Evolutionary conservation across 1,139 yeast species (phyloP).

Genomic region (Diutina rugosa): DNA sequence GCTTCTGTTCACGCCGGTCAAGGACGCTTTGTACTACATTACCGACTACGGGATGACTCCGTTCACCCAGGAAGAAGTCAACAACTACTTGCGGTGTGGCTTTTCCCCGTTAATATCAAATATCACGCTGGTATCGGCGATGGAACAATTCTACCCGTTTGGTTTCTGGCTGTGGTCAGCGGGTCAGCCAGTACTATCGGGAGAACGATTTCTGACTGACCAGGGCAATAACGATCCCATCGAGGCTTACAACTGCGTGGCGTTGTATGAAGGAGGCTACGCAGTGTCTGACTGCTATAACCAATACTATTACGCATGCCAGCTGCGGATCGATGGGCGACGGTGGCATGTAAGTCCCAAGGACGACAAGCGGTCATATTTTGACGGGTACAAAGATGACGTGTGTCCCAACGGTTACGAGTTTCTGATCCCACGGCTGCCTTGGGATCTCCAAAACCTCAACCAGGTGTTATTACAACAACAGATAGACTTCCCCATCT

Average conservation of each 20-base stretch:
- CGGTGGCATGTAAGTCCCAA: conserved; percentile 34
- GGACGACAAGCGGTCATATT: conserved; percentile 27
- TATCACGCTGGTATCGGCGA: conserved; percentile 4
- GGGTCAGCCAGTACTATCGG: conserved; percentile 29
- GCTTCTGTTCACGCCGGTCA: neutral
- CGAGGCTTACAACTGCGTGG: conserved; percentile 50
- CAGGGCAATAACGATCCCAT: conserved; percentile 1
- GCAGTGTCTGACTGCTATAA: conserved; percentile 51
- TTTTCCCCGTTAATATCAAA: conserved; percentile 38
- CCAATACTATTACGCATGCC: conserved; percentile 42
- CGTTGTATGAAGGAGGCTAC: conserved; percentile 39
- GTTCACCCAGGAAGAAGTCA: conserved; percentile 20
- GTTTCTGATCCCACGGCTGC: conserved; percentile 47
- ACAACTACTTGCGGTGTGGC: conserved; percentile 37
- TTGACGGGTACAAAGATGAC: conserved; percentile 26
- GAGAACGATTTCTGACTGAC: conserved; percentile 2
- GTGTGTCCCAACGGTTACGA: conserved; percentile 37
- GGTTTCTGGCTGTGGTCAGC: conserved; percentile 60
- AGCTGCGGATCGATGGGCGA: conserved; percentile 20
- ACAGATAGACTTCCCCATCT: conserved; percentile 26
- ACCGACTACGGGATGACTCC: conserved; percentile 16
- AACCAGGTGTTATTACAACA: conserved; percentile 6
- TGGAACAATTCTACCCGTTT: conserved; percentile 14
- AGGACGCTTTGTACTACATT: neutral
- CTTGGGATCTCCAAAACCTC: neutral